Evolutionary conservation across 1,284 basidiomycete species (phyloP).

Genomic region (Cryptococcus hybrid): DNA sequence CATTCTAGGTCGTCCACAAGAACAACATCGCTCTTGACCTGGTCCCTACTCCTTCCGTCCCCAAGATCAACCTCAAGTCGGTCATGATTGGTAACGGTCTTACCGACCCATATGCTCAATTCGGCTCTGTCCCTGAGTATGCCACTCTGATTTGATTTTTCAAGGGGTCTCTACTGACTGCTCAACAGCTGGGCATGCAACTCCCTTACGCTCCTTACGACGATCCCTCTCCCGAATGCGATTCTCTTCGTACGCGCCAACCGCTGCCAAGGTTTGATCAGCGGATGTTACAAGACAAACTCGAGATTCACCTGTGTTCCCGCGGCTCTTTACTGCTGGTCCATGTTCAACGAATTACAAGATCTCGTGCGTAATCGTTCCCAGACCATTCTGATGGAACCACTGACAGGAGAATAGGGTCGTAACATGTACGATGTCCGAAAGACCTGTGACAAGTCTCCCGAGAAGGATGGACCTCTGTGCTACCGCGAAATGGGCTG

Average conservation of each 20-base stretch:
- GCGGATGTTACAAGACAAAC: slow-evolving; percentile 49
- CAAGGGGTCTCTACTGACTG: not conserved
- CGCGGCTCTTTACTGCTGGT: slow-evolving; percentile 53
- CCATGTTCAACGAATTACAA: slow-evolving; percentile 55
- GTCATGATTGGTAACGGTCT: slow-evolving; percentile 64
- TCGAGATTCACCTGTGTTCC: slow-evolving; percentile 59
- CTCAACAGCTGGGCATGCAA: slow-evolving; percentile 53
- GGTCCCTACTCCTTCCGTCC: slow-evolving; percentile 41
- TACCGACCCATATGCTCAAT: slow-evolving; percentile 73
- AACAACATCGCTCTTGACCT: slow-evolving; percentile 58
- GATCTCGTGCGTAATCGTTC: slow-evolving; percentile 30
- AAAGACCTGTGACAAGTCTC: slow-evolving; percentile 62
- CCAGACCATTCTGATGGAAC: not conserved
- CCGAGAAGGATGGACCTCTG: slow-evolving; percentile 58
- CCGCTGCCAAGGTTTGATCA: slow-evolving; percentile 46
- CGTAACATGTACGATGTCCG: slow-evolving; percentile 76
- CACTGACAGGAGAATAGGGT: slow-evolving; percentile 24
- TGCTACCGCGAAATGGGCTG: slow-evolving; percentile 76
- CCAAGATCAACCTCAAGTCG: slow-evolving; percentile 70
- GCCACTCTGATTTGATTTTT: slow-evolving; percentile 1
- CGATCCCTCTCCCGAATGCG: slow-evolving; percentile 43
- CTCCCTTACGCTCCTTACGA: slow-evolving; percentile 36
- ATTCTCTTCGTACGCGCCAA: slow-evolving; percentile 30
- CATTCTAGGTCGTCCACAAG: slow-evolving; percentile 62
- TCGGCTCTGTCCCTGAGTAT: slow-evolving; percentile 71